phyloP scores from a whole-genome alignment of 495 filamentous ascomycete species.

The Podospora conica region DNA sequence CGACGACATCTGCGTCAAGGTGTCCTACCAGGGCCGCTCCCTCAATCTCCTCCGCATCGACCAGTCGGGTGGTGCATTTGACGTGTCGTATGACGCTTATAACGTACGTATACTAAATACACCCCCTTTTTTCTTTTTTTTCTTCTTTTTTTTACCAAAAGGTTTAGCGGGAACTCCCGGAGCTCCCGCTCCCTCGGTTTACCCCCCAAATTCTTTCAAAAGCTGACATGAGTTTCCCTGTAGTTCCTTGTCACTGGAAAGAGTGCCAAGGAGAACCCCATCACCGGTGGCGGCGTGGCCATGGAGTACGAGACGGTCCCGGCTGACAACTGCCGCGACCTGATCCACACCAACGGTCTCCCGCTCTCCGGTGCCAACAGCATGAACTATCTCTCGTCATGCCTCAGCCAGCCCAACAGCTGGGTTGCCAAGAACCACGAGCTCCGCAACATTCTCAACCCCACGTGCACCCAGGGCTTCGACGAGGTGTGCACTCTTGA shows the following conservation, averaged over 20 bases:
- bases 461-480: slow-evolving; percentile 31
- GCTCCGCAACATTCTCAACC: slow-evolving; percentile 34
- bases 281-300: slow-evolving; percentile 29
- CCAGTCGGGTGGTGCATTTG: slow-evolving; percentile 35
- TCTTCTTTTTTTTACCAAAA: too few relatives aligned
- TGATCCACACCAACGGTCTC: slow-evolving; percentile 30
- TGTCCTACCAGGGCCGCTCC: slow-evolving; percentile 30
- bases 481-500: slow-evolving; percentile 35
- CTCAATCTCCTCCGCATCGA: slow-evolving; percentile 38
- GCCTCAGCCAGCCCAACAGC: slow-evolving; percentile 29
- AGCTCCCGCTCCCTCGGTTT: too few relatives aligned
- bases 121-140: too few relatives aligned
- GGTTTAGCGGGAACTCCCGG: too few relatives aligned
- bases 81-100: slow-evolving; percentile 41
- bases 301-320: slow-evolving; percentile 31
- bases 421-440: slow-evolving; percentile 32
- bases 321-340: slow-evolving; percentile 25
- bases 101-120: too few relatives aligned
- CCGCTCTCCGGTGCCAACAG: slow-evolving; percentile 38
- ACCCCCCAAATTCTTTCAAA: too few relatives aligned
- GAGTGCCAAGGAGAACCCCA: slow-evolving; percentile 25
- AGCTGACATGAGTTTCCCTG: too few relatives aligned
- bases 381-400: slow-evolving; percentile 37
- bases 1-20: slow-evolving; percentile 36
- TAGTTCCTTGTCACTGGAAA: slow-evolving; percentile 35